These are phyloP conservation scores for Arachis hypogaea DNA, from an alignment of 306 rosid genomes.

Conservation along the genomic window DNA sequence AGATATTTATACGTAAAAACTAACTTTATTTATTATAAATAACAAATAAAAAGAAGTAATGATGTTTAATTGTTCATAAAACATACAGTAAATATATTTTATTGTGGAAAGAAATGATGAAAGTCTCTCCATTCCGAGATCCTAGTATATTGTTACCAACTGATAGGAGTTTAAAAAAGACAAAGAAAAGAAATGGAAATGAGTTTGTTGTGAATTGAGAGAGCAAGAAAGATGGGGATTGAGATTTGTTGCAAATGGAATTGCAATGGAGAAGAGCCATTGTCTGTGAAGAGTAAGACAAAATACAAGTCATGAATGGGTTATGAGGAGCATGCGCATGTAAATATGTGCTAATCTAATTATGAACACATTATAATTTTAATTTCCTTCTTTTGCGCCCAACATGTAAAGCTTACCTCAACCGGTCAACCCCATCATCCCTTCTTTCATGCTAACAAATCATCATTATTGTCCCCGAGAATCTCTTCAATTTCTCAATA, in stretches of 20 bases:
- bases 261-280: constrained; percentile 31
- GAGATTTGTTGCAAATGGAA: constrained; percentile 36
- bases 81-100: too few relatives aligned
- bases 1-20: too few relatives aligned
- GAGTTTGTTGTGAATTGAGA: constrained; percentile 21
- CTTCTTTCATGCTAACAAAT: background rate
- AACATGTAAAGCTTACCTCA: constrained; percentile 35
- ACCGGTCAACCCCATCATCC: background rate
- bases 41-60: too few relatives aligned
- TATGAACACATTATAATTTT: background rate
- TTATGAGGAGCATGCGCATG: constrained; percentile 3
- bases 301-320: constrained; percentile 31
- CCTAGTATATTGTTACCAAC: too few relatives aligned
- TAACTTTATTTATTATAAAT: too few relatives aligned
- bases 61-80: too few relatives aligned
- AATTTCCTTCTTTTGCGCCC: constrained; percentile 41
- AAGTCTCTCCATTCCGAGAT: too few relatives aligned
- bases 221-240: constrained; percentile 11
- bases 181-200: background rate
- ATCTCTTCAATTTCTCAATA: background rate
- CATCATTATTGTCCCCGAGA: background rate
- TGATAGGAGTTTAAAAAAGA: background rate
- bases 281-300: constrained; percentile 51
- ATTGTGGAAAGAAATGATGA: too few relatives aligned
- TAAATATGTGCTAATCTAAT: constrained; percentile 38